A percentile compares a stretch with the other conserved stretches of the same genome.
Evolutionary conservation across 1,139 yeast species (phyloP).

Genomic region (Saccharomyces hybrid): DNA sequence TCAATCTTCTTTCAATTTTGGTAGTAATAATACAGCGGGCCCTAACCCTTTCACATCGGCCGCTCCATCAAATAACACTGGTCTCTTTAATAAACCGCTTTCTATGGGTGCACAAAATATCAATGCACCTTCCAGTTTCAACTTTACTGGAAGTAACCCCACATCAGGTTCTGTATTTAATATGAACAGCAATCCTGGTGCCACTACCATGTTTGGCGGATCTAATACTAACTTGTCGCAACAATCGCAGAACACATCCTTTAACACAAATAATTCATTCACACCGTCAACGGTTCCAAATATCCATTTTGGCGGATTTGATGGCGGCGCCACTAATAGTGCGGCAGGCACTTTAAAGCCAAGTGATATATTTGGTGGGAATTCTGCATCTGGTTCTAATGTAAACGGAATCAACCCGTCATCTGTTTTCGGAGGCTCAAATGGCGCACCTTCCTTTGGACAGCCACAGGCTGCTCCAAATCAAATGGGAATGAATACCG

Average conservation of each 20-base stretch:
- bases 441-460: conserved; percentile 3
- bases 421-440: conserved; percentile 4
- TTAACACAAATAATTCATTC: conserved; percentile 7
- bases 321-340: background rate
- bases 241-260: conserved; percentile 4
- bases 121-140: background rate
- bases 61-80: background rate
- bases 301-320: conserved; percentile 19
- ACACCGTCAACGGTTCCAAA: conserved; percentile 24
- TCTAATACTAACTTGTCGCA: conserved; percentile 4
- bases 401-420: background rate
- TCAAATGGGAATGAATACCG: conserved; percentile 3
- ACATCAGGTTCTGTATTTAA: background rate
- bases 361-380: conserved; percentile 17
- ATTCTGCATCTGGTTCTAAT: background rate
- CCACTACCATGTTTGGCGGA: background rate
- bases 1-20: conserved; percentile 3
- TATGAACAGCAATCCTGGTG: background rate
- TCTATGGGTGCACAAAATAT: background rate
- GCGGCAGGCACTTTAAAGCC: conserved; percentile 15
- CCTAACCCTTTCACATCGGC: background rate
- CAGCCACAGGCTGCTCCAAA: background rate
- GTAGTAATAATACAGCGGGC: background rate
- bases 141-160: background rate
- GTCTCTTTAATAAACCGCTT: background rate